Evolutionary conservation across 2,329 filamentous ascomycete species (phyloP).

Genomic region (Setomelanomma holmii): DNA sequence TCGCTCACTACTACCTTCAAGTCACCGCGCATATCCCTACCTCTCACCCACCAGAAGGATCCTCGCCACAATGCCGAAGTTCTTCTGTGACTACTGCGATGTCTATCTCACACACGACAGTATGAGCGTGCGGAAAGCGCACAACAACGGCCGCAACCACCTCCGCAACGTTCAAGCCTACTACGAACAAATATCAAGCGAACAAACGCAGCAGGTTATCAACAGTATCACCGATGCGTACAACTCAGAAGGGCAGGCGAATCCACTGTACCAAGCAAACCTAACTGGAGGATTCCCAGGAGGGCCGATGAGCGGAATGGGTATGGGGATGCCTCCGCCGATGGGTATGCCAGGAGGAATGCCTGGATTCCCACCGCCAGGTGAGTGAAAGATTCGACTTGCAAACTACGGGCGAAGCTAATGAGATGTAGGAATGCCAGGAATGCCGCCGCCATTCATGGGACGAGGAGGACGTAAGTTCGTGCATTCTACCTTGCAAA

Average conservation of each 20-base stretch:
- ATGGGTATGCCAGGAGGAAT: conserved; percentile 2
- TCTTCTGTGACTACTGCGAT: conserved; percentile 90
- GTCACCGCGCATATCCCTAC: neutral
- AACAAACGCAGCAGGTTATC: conserved; percentile 98
- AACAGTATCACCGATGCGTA: conserved; percentile 97
- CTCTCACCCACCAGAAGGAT: neutral
- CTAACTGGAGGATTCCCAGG: conserved; percentile 58
- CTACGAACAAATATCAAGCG: conserved; percentile 98
- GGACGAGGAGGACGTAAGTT: conserved; percentile 51
- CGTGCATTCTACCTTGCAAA: neutral
- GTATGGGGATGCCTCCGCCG: conserved; percentile 26
- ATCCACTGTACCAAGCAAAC: conserved; percentile 73
- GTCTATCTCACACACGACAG: conserved; percentile 99
- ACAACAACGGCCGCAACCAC: conserved; percentile 96
- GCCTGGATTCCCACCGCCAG: conserved; percentile 28
- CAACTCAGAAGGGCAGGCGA: conserved; percentile 89
- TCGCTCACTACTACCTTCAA: conserved; percentile 11
- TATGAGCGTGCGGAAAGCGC: conserved; percentile 98
- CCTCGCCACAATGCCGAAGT: conserved; percentile 30
- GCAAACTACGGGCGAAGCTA: neutral
- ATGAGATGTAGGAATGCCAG: conserved; percentile 36
- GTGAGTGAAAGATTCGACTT: conserved; percentile 2
- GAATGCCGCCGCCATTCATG: conserved; percentile 51
- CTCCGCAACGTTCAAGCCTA: conserved; percentile 97
- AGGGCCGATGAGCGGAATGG: conserved; percentile 30